Evolutionary conservation across 2,329 filamentous ascomycete genomes (phyloP), one percentile per base, ranked within the genome.

Genomic region (Beauveria asiatica): DNA sequence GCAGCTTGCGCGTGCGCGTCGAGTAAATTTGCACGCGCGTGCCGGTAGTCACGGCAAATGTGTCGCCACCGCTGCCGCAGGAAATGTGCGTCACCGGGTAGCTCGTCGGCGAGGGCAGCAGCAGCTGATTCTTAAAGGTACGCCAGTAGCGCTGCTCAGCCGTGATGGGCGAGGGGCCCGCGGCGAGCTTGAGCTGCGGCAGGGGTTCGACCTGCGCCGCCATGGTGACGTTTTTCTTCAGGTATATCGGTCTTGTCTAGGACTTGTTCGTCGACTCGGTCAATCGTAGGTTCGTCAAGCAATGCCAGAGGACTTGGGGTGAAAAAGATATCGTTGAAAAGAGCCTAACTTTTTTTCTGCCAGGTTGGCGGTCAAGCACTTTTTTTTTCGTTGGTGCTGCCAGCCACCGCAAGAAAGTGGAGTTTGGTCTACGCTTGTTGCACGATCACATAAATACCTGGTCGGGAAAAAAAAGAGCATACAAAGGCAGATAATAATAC

Each of bases 71-170:
- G 46, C 46, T 45, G 67, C 76, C 78, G 75, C 87, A 88, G 54
- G 90, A 92, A 72, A 99, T 96, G 73, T 95, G 87, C 39, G 92
- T 96, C 68, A 99, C 85, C 50, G 91, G 89, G 72, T 89, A 92
- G 70, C 90, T 90, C 65, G 94, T 91, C 65, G 92, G 92, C 64
- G 93, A 96, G 50, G 94, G 90, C 63, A 97, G 86, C 63, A 93
- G 86, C 61, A 96, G 85, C 65, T 92, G 90, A 67, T 92, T 94
- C 76, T 90, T 92, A 80, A 99, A 99, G 13, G 89, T 88, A 71
- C 88, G 89, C 95, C 95, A 99, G 80, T 97, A 97, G 65, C 87
- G 84, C 76, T 97, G 92, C 78, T 99, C 94, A 37, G 92, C 87
- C 6, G 93, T 96, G 52, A 93, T 77, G 58, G 90, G 88, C 45